These are phyloP conservation scores for Coemansia sp. DNA, from an alignment of 192 early-diverging fungal species.

Conservation along the genomic window DNA sequence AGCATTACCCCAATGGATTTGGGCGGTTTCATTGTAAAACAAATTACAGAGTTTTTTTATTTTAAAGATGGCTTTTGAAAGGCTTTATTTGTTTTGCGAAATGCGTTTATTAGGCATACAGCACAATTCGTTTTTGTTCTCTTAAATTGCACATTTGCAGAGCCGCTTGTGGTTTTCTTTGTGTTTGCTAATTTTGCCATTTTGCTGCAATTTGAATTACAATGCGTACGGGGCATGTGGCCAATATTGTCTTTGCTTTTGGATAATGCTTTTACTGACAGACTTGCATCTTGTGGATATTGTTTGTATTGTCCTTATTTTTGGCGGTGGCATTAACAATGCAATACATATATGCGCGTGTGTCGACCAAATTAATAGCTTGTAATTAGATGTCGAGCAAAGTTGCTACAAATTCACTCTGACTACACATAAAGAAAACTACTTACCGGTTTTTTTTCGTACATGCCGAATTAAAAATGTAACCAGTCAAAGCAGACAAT, in stretches of 20 bases:
- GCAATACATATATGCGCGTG: background rate
- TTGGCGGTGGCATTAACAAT: background rate
- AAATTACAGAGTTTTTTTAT: background rate
- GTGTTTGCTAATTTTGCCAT: background rate
- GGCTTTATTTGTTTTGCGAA: background rate
- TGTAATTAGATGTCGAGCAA: background rate
- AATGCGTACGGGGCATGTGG: background rate
- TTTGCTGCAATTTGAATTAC: background rate
- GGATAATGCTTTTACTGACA: background rate
- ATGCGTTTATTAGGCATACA: background rate
- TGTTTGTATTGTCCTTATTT: background rate
- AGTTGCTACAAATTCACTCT: background rate
- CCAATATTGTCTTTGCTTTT: background rate
- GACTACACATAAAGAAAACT: background rate
- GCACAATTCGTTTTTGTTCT: background rate
- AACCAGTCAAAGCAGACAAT: background rate
- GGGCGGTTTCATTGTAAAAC: background rate
- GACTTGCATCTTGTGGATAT: background rate
- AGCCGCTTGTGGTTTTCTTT: background rate
- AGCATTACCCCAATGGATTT: background rate
- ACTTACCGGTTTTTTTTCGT: background rate
- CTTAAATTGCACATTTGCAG: background rate
- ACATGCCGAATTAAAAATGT: background rate
- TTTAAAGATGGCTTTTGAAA: background rate
- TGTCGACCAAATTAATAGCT: slow-evolving; percentile 1